Base-by-base conservation (phyloP, 1,139 yeast species). In the Pichia sp. region DNA sequence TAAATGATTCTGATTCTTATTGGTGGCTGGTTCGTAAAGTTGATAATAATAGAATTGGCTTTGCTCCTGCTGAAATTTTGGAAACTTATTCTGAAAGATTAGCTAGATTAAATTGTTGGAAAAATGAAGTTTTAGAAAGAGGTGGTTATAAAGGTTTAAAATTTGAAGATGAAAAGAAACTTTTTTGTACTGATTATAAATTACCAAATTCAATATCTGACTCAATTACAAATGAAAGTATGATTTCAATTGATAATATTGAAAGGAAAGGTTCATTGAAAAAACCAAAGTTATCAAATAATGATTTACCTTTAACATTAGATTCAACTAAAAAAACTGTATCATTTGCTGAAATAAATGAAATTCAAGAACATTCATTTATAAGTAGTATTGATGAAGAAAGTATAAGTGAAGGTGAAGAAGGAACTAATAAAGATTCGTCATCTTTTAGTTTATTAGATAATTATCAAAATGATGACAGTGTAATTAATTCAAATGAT, bases 1-100 rank as follows among this genome's bases (percentile, higher is more conserved):
- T 92, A 32, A 90, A 89, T 58, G 98, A 92, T 59, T 81, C 85
- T 47, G 97, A 92, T 63, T 78, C 87, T 49, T 92, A 92, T 66
- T 92, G 98, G 98, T 92, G 98, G 98, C 68, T 90, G 12, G 90
- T 92, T 28, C 74, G 81, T 49, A 79, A 87, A 54, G 71, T 81
- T 47, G 71, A 73, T 40, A 87, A 83, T 61, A 56, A 47, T n/a
- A 51, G 51, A 25, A 75, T 89, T 44, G 98, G 97, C 3, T 94
- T 90, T 67, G 94, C 95, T 2, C 98, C 98, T 1, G 97, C 97
- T 1, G 98, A 92, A 63, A 82, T 95, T 52, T 69, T 92, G 38
- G 98, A 92, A 64, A 87, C 96, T 0, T 89, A 87, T 50, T 86
- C 82, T 38, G 98, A 92, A 63, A 71, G 98, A 47, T 68, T 94